These are phyloP conservation scores for Sarcomyxa edulis DNA, from an alignment of 768 basidiomycete genomes.

Conservation along the genomic window DNA sequence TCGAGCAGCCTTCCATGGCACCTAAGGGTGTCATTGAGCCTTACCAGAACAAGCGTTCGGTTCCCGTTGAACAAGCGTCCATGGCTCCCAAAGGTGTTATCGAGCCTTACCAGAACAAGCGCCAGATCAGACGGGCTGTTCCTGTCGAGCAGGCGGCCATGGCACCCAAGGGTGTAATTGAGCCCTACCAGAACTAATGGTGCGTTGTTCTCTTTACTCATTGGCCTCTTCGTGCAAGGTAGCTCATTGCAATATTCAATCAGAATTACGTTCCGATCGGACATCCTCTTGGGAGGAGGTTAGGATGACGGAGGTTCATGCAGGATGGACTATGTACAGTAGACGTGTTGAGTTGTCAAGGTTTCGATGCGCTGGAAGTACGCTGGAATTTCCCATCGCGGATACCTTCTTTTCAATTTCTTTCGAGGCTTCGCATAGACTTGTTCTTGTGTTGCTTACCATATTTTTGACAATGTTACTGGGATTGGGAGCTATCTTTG, in stretches of 20 bases:
- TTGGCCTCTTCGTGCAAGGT: background rate
- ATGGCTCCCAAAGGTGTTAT: conserved; percentile 23
- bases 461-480: too few species aligned
- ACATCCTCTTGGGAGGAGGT: too few species aligned
- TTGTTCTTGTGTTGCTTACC: too few species aligned
- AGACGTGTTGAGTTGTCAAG: conserved; percentile 5
- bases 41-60: conserved; percentile 12
- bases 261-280: too few species aligned
- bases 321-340: too few species aligned
- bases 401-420: background rate
- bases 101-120: conserved; percentile 15
- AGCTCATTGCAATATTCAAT: background rate
- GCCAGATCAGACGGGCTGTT: conserved; percentile 17
- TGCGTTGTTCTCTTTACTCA: background rate
- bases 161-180: conserved; percentile 22
- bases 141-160: conserved; percentile 16
- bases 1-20: conserved; percentile 7
- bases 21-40: conserved; percentile 8
- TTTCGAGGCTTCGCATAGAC: too few species aligned
- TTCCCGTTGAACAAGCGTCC: conserved; percentile 21
- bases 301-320: too few species aligned
- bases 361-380: conserved; percentile 10
- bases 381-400: background rate
- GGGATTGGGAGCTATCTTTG: too few species aligned
- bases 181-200: conserved; percentile 15